Base-by-base conservation (phyloP, 2,329 filamentous ascomycete genomes). In the Dryadomyces sulphureus region DNA sequence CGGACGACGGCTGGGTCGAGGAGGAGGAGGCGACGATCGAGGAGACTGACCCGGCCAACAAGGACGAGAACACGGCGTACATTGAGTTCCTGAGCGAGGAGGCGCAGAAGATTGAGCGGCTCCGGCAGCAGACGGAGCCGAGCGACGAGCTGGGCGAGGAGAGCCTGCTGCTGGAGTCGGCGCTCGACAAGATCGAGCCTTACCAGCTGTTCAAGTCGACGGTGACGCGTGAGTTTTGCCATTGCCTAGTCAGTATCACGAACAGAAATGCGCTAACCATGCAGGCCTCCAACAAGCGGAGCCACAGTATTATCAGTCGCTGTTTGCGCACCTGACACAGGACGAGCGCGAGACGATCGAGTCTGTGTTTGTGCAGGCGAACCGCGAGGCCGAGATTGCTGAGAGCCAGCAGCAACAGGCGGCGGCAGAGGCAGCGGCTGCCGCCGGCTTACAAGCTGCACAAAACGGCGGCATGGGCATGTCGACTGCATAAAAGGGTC, bases 71-170 rank as follows among this genome's bases (percentile, higher is more conserved):
- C 61, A 83, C 84, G 21, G 87, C 90, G 6, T 98, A 98, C 61
- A 76, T 98, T 41, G 89, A 96, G 54, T 98, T 98, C 68, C 66
- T 98, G 24, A 93, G 90, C 55, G 84, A 93, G 60, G 90, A 96
- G 70, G 87, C 88, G 12, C 81, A 87, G 56, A 93, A 92, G 61
- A 90, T 92, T 61, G 79, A 81, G 52, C 75, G 79, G 17, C 72
- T 81, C 24, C 71, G 75, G 27, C 62, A 63, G 17, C 73, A 75
- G 16, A 78, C 81, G 22, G 75, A 81, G 42, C 86, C 86, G 2
- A 84, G 89, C 22, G 88, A 94, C 47, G 89, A 94, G 46, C 80
- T 95, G 40, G 78, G 93, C 17, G 90, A 96, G 62, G 92, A 96
- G 57, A 90, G 89, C 60, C 84, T 86, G 49, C 70, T 96, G 44